Conservation (phyloP, 345 rosid genomes). For the Boechera stricta region DNA sequence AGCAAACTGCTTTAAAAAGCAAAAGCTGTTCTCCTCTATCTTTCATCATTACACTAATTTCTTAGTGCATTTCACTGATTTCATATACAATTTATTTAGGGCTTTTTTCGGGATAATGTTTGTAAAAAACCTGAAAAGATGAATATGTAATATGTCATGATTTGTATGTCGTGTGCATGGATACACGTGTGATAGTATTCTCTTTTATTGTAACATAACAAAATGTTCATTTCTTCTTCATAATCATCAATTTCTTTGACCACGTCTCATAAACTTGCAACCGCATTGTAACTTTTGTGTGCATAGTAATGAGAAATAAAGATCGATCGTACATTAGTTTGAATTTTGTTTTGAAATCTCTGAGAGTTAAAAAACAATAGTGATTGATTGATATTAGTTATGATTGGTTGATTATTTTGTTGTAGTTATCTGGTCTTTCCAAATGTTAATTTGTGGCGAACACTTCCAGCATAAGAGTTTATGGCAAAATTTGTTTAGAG, state of each 20-base stretch:
- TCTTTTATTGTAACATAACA: slow-evolving; percentile 2
- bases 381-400: neutral
- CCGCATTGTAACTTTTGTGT: neutral
- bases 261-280: slow-evolving; percentile 32
- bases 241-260: slow-evolving; percentile 43
- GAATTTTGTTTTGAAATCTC: neutral
- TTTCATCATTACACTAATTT: slow-evolving; percentile 44
- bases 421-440: neutral
- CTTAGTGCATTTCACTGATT: slow-evolving; percentile 35
- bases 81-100: slow-evolving; percentile 8
- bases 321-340: neutral
- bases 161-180: slow-evolving; percentile 42
- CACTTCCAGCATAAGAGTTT: too few species aligned
- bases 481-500: too few species aligned
- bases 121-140: slow-evolving; percentile 7
- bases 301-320: neutral
- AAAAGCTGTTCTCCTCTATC: slow-evolving; percentile 54
- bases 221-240: slow-evolving; percentile 15
- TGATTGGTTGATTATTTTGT: slow-evolving; percentile 7
- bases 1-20: slow-evolving; percentile 64
- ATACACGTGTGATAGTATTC: slow-evolving; percentile 56
- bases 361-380: neutral
- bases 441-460: too few species aligned
- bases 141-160: slow-evolving; percentile 27
- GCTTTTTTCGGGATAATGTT: neutral